Evolutionary conservation across 768 basidiomycete genomes (phyloP), one percentile per base, ranked within the genome.

Genomic region (Goffeauzyma gilvescens): DNA sequence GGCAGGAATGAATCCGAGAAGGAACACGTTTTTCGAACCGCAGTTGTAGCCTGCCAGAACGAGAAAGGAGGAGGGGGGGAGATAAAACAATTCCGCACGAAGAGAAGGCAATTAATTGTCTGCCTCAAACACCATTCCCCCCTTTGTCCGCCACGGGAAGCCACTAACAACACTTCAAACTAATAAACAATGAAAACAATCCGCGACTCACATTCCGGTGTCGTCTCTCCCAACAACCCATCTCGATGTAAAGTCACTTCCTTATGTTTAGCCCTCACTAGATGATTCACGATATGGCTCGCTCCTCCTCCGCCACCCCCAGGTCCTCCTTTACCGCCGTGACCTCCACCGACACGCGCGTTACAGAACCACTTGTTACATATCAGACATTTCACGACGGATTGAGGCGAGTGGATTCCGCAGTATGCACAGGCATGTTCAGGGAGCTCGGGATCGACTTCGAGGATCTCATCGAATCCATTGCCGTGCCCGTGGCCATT

Each of bases 241-340:
- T 96, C 90, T 38, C 82, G 80, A 58, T 98, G 93, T 23, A 98
- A 67, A 48, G 90, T 83, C 49, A 98, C 90, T 60, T 98, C 93
- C 68, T 95, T 95, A 68, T 98, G 93, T 67, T 95, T 95, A 23
- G 93, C 89, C 57, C 90, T 85, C 37, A 98, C 93, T 46, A 98
- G 75, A 67, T 98, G 93, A 64, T 95, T 95, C 52, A 98, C 90
- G 55, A 98, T 96, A 62, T 98, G 93, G 1, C 90, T 96, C 2
- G 89, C 87, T 1, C 89, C 93, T 4, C 89, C 93, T 57, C 93
- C 93, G 44, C 89, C 89, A 24, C 31, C 37, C 4, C 20, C 27
- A 1, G 37, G 27, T 20, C 38, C 21, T 4, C 27, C 27, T 13
- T 18, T 28, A 30, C 43, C 35, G 2, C 6, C 6, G 21, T 45